phyloP scores from a whole-genome alignment of 352 stramenopile species.

The Globisporangium sylvaticum region DNA sequence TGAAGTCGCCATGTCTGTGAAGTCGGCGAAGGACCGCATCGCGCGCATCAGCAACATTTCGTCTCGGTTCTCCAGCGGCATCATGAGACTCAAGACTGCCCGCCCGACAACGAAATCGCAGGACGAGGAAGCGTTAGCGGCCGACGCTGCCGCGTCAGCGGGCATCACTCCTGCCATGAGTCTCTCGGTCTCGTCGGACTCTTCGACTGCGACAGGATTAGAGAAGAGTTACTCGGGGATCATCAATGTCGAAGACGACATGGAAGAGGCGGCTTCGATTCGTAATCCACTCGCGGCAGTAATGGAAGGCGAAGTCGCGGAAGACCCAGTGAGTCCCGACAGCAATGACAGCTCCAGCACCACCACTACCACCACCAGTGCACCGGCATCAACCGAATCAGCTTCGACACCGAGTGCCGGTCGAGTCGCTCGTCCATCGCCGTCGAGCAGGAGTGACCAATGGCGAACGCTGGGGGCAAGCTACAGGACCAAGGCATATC shows the following conservation, averaged over 20 bases:
- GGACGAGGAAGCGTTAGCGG: slow-evolving; percentile 13
- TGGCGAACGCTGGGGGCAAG: slow-evolving; percentile 59
- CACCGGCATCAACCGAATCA: not conserved
- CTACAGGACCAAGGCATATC: slow-evolving; percentile 77
- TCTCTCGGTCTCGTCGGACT: slow-evolving; percentile 10
- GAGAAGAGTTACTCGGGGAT: slow-evolving; percentile 17
- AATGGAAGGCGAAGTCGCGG: slow-evolving; percentile 10
- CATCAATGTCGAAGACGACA: slow-evolving; percentile 15
- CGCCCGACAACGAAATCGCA: slow-evolving; percentile 14
- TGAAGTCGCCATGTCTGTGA: slow-evolving; percentile 53
- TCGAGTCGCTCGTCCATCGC: not conserved
- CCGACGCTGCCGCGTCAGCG: not conserved
- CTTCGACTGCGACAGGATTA: slow-evolving; percentile 15
- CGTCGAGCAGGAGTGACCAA: slow-evolving; percentile 48
- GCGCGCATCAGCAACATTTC: slow-evolving; percentile 65
- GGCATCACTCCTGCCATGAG: slow-evolving; percentile 13
- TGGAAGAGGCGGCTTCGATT: slow-evolving; percentile 14
- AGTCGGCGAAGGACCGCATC: slow-evolving; percentile 51
- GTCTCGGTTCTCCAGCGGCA: slow-evolving; percentile 66
- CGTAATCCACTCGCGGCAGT: slow-evolving; percentile 17
- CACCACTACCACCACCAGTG: not conserved
- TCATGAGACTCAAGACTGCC: slow-evolving; percentile 41
- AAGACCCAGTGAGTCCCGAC: slow-evolving; percentile 14
- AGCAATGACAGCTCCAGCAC: not conserved
- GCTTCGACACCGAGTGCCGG: not conserved